Evolutionary conservation across 2,329 filamentous ascomycete species (phyloP), one percentile per base, ranked within the genome.

Genomic region (Fusarium sp.): DNA sequence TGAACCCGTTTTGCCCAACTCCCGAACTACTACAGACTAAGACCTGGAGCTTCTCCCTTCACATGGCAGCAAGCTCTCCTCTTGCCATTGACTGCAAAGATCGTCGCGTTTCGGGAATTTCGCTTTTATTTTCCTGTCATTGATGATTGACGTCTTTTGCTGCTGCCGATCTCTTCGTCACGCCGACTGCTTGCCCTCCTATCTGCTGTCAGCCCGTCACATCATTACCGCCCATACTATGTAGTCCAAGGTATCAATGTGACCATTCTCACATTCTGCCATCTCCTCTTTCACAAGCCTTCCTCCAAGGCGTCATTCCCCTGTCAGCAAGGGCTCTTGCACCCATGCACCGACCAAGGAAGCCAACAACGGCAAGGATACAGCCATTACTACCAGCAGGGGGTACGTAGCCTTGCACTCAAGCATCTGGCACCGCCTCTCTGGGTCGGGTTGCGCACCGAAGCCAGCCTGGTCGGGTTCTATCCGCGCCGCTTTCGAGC

Each of bases 341-440:
- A 65, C 57, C 48, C 61, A 48, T 29, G 23, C 23, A 41, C 38
- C 14, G 57, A 47, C 44, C 21, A 35, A 35, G 51, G 54, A 49
- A 52, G 61, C 47, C 61, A 52, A 44, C 61, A 52, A 44, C 23
- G 57, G 49, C 49, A 52, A 59, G 62, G 57, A 19, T 32, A 13
- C 31, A 46, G 29, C 53, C 41, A 43, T 19, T 19, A 19, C 19
- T 19, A 19, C 19, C 19, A 56, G 54, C 63, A 69, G 61, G 59
- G 62, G 47, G 29, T 59, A 63, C 60, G 53, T 58, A 62, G 49
- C 64, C 62, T 57, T 59, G 53, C 53, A 51, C 54, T 55, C 39
- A 38, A 59, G 49, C 33, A 32, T 52, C 63, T 64, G 58, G 67
- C 67, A 65, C 62, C 57, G 57, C 63, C 61, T 57, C 50, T 51